Percentiles rank a stretch among this genome's conserved stretches.
These are phyloP conservation scores for Aquanectria penicillioides DNA, from an alignment of 2,329 filamentous ascomycete species.

Conservation along the genomic window DNA sequence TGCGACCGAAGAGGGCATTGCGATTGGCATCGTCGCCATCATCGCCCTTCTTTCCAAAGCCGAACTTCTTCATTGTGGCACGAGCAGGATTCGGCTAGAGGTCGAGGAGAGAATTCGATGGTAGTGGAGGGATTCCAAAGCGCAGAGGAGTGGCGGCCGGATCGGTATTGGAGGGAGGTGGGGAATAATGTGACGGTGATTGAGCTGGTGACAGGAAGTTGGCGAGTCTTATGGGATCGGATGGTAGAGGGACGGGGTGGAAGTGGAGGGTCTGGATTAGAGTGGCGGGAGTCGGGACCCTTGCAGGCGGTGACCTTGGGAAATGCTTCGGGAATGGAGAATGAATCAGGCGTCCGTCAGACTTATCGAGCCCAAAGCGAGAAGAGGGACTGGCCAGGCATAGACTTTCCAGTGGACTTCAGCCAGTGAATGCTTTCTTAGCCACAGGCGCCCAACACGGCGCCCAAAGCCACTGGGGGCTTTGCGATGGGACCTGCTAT, in stretches of 20 bases:
- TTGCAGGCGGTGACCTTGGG: conserved; percentile 33
- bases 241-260: conserved; percentile 22
- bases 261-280: conserved; percentile 15
- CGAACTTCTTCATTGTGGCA: conserved; percentile 67
- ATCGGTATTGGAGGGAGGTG: conserved; percentile 17
- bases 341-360: conserved; percentile 32
- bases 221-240: conserved; percentile 35
- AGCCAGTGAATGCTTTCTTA: no score
- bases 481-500: no score
- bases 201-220: conserved; percentile 17
- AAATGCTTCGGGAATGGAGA: conserved; percentile 38
- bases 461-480: conserved; percentile 26
- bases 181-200: conserved; percentile 14
- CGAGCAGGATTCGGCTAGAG: neutral
- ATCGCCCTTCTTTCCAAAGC: conserved; percentile 65
- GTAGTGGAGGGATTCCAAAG: neutral
- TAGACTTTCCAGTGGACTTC: neutral
- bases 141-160: neutral
- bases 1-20: conserved; percentile 63
- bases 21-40: conserved; percentile 60
- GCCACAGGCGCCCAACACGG: conserved; percentile 33
- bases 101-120: neutral
- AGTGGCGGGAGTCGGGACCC: conserved; percentile 28
- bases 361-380: conserved; percentile 29
- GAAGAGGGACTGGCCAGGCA: conserved; percentile 18